Conservation (phyloP, 768 basidiomycete genomes). For the Erythrobasidium yunnanense region DNA sequence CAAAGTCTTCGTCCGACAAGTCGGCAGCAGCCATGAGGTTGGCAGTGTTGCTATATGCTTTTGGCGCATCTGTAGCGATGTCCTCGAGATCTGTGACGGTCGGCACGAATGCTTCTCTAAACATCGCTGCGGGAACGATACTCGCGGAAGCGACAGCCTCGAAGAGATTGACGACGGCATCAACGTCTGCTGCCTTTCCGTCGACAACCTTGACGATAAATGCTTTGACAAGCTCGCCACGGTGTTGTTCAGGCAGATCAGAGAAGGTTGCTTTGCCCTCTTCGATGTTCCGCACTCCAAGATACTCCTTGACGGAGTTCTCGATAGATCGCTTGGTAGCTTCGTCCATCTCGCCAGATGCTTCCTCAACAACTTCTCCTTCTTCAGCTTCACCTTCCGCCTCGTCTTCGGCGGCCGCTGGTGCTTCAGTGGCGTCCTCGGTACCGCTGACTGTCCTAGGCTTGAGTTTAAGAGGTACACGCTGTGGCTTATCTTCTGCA, state of each 20-base stretch:
- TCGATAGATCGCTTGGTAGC: constrained; percentile 20
- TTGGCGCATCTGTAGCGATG: constrained; percentile 78
- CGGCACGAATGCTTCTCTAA: constrained; percentile 64
- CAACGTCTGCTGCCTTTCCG: constrained; percentile 67
- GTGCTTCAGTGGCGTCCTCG: constrained; percentile 46
- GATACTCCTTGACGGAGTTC: constrained; percentile 50
- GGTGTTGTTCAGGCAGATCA: constrained; percentile 56
- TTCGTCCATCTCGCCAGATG: constrained; percentile 65
- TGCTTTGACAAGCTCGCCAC: constrained; percentile 59
- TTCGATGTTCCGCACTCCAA: constrained; percentile 65
- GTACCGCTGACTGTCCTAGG: constrained; percentile 42
- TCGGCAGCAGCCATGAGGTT: constrained; percentile 61
- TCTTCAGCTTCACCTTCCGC: constrained; percentile 43
- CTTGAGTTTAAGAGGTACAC: constrained; percentile 34
- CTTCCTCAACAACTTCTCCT: constrained; percentile 45
- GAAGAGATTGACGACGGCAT: constrained; percentile 68
- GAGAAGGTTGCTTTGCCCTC: constrained; percentile 83
- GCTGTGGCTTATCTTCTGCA: constrained; percentile 30
- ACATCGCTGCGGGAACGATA: constrained; percentile 51
- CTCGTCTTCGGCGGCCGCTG: constrained; percentile 41
- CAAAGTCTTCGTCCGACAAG: constrained; percentile 49
- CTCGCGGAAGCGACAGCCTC: constrained; percentile 52
- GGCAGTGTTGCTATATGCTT: constrained; percentile 65
- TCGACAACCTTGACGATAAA: constrained; percentile 65
- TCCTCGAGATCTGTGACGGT: constrained; percentile 73